Evolutionary conservation across 2,329 filamentous ascomycete species (phyloP).

Genomic region (Esteya vermicola): DNA sequence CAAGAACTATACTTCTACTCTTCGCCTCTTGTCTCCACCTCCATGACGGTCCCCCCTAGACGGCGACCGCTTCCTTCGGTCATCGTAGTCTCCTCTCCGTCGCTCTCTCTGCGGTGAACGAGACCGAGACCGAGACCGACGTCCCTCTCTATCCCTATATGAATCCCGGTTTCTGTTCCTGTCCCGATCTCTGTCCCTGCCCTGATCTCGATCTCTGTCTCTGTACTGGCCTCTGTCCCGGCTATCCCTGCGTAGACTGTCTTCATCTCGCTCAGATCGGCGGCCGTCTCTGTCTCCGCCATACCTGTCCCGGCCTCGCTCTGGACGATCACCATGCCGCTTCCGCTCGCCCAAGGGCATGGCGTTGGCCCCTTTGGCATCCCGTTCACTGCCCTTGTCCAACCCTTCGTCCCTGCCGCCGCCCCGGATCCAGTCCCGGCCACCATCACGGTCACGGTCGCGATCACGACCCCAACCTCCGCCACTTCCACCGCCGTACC

Average conservation of each 20-base stretch:
- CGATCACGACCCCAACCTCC: conserved; percentile 15
- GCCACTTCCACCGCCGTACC: too few relatives aligned
- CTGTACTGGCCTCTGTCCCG: too few relatives aligned
- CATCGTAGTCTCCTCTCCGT: conserved; percentile 23
- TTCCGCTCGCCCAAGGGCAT: conserved; percentile 53
- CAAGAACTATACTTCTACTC: conserved; percentile 25
- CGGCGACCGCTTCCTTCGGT: conserved; percentile 40
- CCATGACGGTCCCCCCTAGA: conserved; percentile 36
- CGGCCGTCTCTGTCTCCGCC: too few relatives aligned
- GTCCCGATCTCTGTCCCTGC: conserved; percentile 11
- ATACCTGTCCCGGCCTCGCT: too few relatives aligned
- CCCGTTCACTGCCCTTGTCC: conserved; percentile 37
- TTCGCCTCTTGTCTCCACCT: conserved; percentile 41
- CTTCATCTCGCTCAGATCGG: conserved; percentile 19
- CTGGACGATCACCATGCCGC: conserved; percentile 8
- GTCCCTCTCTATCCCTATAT: conserved; percentile 16
- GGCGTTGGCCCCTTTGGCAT: conserved; percentile 52
- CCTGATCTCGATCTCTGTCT: too few relatives aligned
- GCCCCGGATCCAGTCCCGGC: too few relatives aligned
- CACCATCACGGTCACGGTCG: conserved; percentile 11
- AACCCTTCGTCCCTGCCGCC: conserved; percentile 9
- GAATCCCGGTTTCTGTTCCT: too few relatives aligned
- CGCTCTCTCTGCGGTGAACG: conserved; percentile 25
- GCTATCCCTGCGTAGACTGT: too few relatives aligned
- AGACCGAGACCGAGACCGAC: conserved; percentile 16